A percentile compares a stretch with the other conserved stretches of the same genome.
Evolutionary conservation across 768 basidiomycete genomes (phyloP).

Genomic region (Pisolithus marmoratus): DNA sequence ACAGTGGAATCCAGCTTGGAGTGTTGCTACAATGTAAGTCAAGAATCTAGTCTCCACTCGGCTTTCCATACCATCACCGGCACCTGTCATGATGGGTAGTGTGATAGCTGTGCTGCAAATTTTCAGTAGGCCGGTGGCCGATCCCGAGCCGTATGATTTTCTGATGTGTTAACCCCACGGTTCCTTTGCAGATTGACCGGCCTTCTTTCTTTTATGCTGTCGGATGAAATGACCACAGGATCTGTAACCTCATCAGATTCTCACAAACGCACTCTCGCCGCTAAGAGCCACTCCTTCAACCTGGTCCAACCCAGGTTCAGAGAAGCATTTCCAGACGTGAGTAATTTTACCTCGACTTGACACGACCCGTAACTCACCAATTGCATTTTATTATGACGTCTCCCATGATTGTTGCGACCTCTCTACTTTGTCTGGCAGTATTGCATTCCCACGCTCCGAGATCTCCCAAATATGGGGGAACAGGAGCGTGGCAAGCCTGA

Average conservation of each 20-base stretch:
- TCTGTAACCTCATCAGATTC: conserved; percentile 74
- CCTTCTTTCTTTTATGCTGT: conserved; percentile 89
- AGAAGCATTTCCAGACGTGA: conserved; percentile 85
- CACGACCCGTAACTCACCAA: conserved; percentile 16
- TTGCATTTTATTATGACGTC: conserved; percentile 13
- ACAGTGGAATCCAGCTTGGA: conserved; percentile 96
- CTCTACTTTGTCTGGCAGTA: conserved; percentile 44
- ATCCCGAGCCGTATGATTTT: not conserved
- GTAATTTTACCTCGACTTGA: conserved; percentile 22
- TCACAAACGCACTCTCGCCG: conserved; percentile 75
- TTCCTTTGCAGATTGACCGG: conserved; percentile 75
- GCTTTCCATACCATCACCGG: conserved; percentile 4
- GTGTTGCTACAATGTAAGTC: conserved; percentile 86
- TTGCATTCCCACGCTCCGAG: conserved; percentile 55
- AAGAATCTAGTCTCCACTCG: conserved; percentile 1
- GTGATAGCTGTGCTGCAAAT: not conserved
- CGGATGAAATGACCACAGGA: conserved; percentile 96
- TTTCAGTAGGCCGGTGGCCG: not conserved
- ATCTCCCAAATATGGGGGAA: conserved; percentile 93
- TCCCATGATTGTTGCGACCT: conserved; percentile 12
- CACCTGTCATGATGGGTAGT: not conserved
- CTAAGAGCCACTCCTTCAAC: conserved; percentile 84
- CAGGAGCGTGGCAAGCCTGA: conserved; percentile 56
- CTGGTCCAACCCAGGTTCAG: conserved; percentile 70
- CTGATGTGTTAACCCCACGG: conserved; percentile 6